Evolutionary conservation across 1,139 yeast genomes (phyloP).

Genomic region (Scheffersomyces illinoinensis): DNA sequence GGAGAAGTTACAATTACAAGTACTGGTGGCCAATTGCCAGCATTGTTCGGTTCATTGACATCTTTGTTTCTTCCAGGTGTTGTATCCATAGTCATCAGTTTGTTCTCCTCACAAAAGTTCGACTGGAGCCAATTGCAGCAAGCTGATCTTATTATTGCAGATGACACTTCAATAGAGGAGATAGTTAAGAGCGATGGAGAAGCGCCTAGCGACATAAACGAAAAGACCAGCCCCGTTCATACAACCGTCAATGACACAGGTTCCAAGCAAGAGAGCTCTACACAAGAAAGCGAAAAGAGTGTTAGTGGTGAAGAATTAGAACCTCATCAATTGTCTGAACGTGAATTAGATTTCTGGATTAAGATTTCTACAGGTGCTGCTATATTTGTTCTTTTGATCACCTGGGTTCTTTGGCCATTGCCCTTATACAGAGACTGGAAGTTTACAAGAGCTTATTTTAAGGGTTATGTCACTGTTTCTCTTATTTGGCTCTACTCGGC

Average conservation of each 20-base stretch:
- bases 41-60: slow-evolving; percentile 31
- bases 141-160: slow-evolving; percentile 21
- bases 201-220: not conserved
- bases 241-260: not conserved
- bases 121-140: slow-evolving; percentile 31
- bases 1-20: slow-evolving; percentile 23
- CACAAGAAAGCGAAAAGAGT: not conserved
- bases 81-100: slow-evolving; percentile 24
- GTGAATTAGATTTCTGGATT: slow-evolving; percentile 19
- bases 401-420: slow-evolving; percentile 48
- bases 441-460: slow-evolving; percentile 39
- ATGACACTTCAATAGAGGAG: slow-evolving; percentile 7
- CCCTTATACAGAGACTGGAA: slow-evolving; percentile 47
- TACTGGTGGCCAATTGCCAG: slow-evolving; percentile 33
- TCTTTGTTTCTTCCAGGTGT: slow-evolving; percentile 35
- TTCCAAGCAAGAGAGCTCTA: not conserved
- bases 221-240: slow-evolving; percentile 4
- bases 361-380: slow-evolving; percentile 32
- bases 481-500: slow-evolving; percentile 40
- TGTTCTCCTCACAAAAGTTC: slow-evolving; percentile 26
- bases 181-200: slow-evolving; percentile 1
- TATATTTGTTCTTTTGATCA: slow-evolving; percentile 27
- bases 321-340: slow-evolving; percentile 9
- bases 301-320: not conserved
- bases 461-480: slow-evolving; percentile 41